Conservation (phyloP, 23 red algal species). For the Cyanidiococcus yangmingshanensis region DNA sequence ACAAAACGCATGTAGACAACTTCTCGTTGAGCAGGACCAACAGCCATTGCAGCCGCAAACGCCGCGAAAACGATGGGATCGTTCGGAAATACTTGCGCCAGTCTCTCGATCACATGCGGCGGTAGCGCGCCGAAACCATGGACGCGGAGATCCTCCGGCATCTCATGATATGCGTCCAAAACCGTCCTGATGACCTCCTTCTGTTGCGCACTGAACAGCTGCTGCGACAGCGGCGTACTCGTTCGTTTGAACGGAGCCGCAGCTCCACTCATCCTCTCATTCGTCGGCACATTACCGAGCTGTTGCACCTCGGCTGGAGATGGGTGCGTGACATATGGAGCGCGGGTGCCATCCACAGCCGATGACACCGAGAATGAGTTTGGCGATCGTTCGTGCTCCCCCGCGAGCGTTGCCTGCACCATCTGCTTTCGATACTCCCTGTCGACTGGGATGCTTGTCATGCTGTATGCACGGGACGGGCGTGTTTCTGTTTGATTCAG, state of each 20-base stretch:
- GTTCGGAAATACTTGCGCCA: conserved; percentile 14
- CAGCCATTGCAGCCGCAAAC: background rate
- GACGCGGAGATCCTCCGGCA: background rate
- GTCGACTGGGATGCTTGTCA: background rate
- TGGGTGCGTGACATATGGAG: background rate
- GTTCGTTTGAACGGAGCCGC: background rate
- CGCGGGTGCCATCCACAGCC: background rate
- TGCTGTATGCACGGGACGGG: background rate
- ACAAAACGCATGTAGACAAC: background rate
- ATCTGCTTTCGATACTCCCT: background rate
- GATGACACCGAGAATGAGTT: background rate
- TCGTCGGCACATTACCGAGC: background rate
- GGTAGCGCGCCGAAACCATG: conserved; percentile 3
- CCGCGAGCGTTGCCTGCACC: background rate
- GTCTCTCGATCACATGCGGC: background rate
- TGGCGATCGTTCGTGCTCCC: background rate
- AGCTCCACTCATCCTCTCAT: background rate
- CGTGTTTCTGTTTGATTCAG: background rate
- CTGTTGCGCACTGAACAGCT: conserved; percentile 1
- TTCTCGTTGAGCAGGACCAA: background rate
- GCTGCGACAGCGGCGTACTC: background rate
- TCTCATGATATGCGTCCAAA: background rate
- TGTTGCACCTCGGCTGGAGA: background rate
- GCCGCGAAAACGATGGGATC: conserved; percentile 7
- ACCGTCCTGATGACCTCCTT: background rate